Percentiles rank a stretch among this genome's conserved stretches.
phyloP scores from a whole-genome alignment of 2,329 filamentous ascomycete genomes.

The Laburnicola sp. region DNA sequence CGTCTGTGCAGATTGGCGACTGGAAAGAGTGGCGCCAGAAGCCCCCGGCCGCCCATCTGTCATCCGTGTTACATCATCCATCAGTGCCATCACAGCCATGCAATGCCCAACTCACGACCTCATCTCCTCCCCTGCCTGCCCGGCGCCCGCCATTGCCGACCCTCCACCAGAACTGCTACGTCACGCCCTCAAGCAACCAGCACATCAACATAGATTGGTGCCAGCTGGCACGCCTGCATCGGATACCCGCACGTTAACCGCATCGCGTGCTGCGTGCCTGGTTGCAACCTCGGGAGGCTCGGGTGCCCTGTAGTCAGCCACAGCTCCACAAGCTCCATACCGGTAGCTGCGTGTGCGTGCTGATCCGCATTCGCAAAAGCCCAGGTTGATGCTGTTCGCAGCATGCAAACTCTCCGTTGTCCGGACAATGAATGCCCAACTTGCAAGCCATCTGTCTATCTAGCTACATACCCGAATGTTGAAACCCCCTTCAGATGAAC shows the following conservation, averaged over 20 bases:
- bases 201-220: constrained; percentile 1
- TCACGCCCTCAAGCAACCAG: neutral
- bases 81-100: neutral
- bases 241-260: neutral
- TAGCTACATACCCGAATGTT: no score
- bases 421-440: neutral
- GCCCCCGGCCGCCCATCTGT: neutral
- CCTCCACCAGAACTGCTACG: neutral
- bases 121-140: neutral
- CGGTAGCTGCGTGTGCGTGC: neutral
- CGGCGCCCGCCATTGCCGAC: neutral
- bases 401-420: constrained; percentile 10
- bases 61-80: neutral
- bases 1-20: constrained; percentile 28
- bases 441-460: no score
- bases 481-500: no score
- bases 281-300: constrained; percentile 7
- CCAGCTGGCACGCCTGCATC: constrained; percentile 9
- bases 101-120: neutral
- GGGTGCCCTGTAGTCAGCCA: neutral
- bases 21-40: constrained; percentile 11
- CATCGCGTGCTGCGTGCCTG: constrained; percentile 7
- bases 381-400: constrained; percentile 1
- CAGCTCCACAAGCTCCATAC: constrained; percentile 5
- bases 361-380: neutral